phyloP scores from a whole-genome alignment of 179 eudicot species.

The Vitellaria paradoxa region DNA sequence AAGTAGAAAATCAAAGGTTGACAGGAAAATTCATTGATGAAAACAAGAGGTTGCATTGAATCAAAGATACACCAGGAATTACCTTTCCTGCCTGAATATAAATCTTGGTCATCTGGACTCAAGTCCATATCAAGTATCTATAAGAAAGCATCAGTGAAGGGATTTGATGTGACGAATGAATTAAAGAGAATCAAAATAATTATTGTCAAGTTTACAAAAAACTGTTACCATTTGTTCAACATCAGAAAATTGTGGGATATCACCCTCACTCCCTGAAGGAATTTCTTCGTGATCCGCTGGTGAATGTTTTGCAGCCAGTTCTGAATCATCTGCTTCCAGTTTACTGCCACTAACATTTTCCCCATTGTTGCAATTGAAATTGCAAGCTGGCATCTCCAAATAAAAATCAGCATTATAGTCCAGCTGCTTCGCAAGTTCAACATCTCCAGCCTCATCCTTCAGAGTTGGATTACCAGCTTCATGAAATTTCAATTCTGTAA shows the following conservation, averaged over 20 bases:
- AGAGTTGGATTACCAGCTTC: constrained; percentile 15
- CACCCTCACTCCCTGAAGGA: constrained; percentile 48
- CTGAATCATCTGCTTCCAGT: constrained; percentile 7
- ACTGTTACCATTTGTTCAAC: constrained; percentile 64
- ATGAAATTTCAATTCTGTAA: constrained; percentile 12
- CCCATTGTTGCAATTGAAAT: constrained; percentile 4
- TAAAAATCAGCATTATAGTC: neutral
- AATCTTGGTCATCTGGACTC: constrained; percentile 53
- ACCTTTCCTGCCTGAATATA: constrained; percentile 41
- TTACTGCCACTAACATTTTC: neutral
- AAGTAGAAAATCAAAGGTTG: too few species aligned
- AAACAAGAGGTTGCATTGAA: too few species aligned
- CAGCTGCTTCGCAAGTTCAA: constrained; percentile 12
- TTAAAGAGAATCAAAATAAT: neutral
- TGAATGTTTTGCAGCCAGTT: constrained; percentile 24
- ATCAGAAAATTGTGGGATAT: constrained; percentile 64
- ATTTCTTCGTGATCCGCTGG: constrained; percentile 42
- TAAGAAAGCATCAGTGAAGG: constrained; percentile 17
- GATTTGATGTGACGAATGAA: constrained; percentile 1
- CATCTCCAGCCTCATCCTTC: neutral
- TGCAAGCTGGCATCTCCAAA: neutral
- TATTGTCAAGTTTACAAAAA: neutral
- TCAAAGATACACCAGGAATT: constrained; percentile 16
- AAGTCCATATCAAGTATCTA: constrained; percentile 78
- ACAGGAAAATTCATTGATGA: too few species aligned